phyloP scores from a whole-genome alignment of 805 yeast species.

The Candida sithepensis region DNA sequence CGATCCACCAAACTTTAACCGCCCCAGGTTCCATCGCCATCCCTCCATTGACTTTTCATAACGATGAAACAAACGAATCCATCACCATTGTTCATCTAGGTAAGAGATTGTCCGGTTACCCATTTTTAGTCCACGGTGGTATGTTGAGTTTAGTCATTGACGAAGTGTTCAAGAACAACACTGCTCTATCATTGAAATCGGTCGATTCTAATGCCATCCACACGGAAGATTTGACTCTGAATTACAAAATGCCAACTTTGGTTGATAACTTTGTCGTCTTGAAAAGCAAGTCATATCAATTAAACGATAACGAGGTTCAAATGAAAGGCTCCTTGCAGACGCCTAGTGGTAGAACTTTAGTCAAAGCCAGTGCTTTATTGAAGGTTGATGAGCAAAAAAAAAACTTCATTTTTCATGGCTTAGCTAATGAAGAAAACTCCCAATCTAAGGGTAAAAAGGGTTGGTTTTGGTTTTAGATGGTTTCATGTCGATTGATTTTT shows the following conservation, averaged over 20 bases:
- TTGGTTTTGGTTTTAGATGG: conserved; percentile 16
- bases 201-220: conserved; percentile 36
- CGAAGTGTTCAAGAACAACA: conserved; percentile 54
- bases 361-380: conserved; percentile 52
- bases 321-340: conserved; percentile 54
- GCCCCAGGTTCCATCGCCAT: conserved; percentile 79
- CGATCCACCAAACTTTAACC: conserved; percentile 46
- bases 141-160: conserved; percentile 76
- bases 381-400: conserved; percentile 5
- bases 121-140: conserved; percentile 87
- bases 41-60: conserved; percentile 65
- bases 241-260: conserved; percentile 68
- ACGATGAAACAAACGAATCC: conserved; percentile 52
- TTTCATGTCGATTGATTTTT: neutral
- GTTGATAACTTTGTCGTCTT: conserved; percentile 75
- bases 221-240: conserved; percentile 45
- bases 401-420: conserved; percentile 5
- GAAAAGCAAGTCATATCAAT: conserved; percentile 40
- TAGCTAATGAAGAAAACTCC: neutral
- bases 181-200: conserved; percentile 23
- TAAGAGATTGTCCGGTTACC: conserved; percentile 77
- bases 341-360: conserved; percentile 50
- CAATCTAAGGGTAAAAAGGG: conserved; percentile 2
- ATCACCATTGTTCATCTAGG: conserved; percentile 75
- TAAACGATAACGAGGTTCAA: conserved; percentile 32